Base-by-base conservation (phyloP, 805 yeast genomes). In the Wickerhamomyces mucosus region DNA sequence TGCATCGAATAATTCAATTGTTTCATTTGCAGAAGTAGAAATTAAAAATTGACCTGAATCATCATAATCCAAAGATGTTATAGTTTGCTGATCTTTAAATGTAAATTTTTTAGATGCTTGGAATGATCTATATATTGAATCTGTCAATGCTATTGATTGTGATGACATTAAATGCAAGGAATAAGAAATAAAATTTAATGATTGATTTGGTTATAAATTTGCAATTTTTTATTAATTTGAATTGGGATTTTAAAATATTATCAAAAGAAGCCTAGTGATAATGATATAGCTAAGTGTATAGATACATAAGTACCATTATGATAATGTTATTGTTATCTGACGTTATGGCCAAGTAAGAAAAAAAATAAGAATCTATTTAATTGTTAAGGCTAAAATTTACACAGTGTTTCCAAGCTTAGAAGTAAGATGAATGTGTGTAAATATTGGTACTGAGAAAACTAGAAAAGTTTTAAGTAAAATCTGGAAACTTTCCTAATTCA, bases 1-100 rank as follows among this genome's bases (percentile, higher is more conserved):
- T 14, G 70, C 61, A 56, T 89, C 95, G 53, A 85, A 89, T 14
- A 92, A 59, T 46, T 85, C 94, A 45, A 92, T 75, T 17, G 81
- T 65, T 49, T 84, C 89, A 56, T 83, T 94, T 6, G 76, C 73
- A 4, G 94, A 85, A 0, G 92, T 63, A 2, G 94, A 69, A 21
- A 92, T 56, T 21, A 83, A 61, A 51, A 63, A 79, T 41, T 78
- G 79, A 5, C 97, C 97, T 7, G 80, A 63, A 43, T 81, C 92
- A 51, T 86, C 95, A 49, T 75, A 89, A 46, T 79, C 86, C 23
- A 80, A 69, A 8, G 89, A 78, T 6, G 80, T 67, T 10, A 75
- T 67, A 6, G 61, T 63, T 27, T 59, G 60, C 18, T 56, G 58
- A 31, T 65, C 63, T 30, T 70, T 73, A 32, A 67, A 55, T 36